A percentile compares a stretch with the other conserved stretches of the same genome.
phyloP scores from a whole-genome alignment of 2,329 filamentous ascomycete species.

The Botrytis hyacinthi region DNA sequence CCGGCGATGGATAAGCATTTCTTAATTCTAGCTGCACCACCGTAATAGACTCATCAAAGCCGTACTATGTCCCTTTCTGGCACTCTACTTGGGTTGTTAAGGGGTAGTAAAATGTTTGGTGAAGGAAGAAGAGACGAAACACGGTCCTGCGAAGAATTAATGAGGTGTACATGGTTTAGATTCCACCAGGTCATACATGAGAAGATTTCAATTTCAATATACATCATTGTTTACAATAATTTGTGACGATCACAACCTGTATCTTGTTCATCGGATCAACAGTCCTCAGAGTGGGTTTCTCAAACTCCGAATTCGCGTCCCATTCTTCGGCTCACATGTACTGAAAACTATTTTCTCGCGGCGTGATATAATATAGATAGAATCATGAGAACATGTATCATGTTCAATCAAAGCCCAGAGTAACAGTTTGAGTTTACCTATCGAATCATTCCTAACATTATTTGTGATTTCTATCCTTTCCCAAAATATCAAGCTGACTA shows the following conservation, averaged over 20 bases:
- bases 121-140: background rate
- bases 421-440: fast-evolving
- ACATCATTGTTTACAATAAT: background rate
- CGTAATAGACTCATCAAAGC: background rate
- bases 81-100: fast-evolving
- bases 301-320: background rate
- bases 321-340: background rate
- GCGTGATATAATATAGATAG: background rate
- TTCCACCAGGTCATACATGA: fast-evolving
- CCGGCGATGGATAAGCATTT: background rate
- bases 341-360: background rate
- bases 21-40: too few species aligned
- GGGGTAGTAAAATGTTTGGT: fast-evolving
- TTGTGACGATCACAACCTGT: background rate
- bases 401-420: background rate
- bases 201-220: background rate
- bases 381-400: fast-evolving
- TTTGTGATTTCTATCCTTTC: background rate
- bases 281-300: background rate
- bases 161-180: background rate
- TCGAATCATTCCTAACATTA: background rate
- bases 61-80: background rate
- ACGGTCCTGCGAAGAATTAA: background rate
- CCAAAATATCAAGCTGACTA: background rate
- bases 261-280: background rate